Percentiles rank a stretch among this genome's conserved stretches.
These are phyloP conservation scores for Candida sanyiensis DNA, from an alignment of 805 yeast species.

Conservation along the genomic window DNA sequence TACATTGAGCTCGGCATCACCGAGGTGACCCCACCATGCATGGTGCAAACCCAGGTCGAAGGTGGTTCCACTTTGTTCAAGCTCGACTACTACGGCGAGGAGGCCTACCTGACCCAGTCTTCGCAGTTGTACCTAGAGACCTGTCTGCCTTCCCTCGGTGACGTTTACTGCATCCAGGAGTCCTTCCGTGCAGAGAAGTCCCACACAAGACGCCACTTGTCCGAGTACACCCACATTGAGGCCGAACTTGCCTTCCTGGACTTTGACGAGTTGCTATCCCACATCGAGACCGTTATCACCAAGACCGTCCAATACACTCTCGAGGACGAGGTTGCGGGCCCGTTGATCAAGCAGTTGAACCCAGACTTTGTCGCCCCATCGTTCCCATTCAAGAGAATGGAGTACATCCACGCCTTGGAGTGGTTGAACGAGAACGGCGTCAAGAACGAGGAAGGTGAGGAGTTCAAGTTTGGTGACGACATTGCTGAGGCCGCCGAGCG, in stretches of 20 bases:
- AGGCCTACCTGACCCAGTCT: constrained; percentile 93
- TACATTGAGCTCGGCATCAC: constrained; percentile 66
- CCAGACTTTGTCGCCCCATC: constrained; percentile 82
- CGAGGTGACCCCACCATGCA: constrained; percentile 98
- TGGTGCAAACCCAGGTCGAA: constrained; percentile 99
- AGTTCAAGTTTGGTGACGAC: constrained; percentile 95
- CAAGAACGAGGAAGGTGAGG: constrained; percentile 90
- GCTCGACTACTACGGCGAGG: constrained; percentile 93
- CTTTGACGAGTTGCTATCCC: constrained; percentile 81
- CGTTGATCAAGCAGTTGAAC: constrained; percentile 84
- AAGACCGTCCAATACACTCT: constrained; percentile 67
- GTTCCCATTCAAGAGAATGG: constrained; percentile 86
- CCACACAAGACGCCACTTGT: constrained; percentile 95
- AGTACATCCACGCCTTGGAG: constrained; percentile 82
- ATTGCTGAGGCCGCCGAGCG: constrained; percentile 99
- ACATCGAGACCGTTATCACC: constrained; percentile 75
- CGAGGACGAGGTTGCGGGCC: constrained; percentile 90
- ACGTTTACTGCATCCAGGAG: constrained; percentile 95
- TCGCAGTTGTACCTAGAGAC: constrained; percentile 97
- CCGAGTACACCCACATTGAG: constrained; percentile 96
- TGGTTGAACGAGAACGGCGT: constrained; percentile 97
- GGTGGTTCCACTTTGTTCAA: constrained; percentile 97
- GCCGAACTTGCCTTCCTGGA: constrained; percentile 84
- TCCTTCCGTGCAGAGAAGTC: constrained; percentile 99
- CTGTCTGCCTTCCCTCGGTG: constrained; percentile 92